Percentiles rank a stretch among this genome's conserved stretches.
These are phyloP conservation scores for Lasiosphaeria ovina DNA, from an alignment of 495 filamentous ascomycete genomes.

Conservation along the genomic window DNA sequence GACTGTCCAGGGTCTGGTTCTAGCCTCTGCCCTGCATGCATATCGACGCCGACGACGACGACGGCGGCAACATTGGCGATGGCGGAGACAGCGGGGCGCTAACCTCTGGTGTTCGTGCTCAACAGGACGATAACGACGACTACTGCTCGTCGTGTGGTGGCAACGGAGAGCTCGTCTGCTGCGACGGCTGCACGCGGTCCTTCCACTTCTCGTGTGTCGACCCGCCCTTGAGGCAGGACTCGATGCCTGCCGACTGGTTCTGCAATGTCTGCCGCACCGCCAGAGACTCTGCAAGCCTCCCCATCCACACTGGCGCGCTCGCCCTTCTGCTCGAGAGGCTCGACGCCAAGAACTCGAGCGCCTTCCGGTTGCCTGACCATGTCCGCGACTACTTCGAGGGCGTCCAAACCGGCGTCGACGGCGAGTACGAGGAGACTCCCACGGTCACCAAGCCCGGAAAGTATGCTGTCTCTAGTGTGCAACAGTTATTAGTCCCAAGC, in stretches of 20 bases:
- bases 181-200: constrained; percentile 81
- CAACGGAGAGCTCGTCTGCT: constrained; percentile 83
- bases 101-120: neutral
- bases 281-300: constrained; percentile 34
- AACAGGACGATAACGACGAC: constrained; percentile 79
- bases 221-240: constrained; percentile 65
- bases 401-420: constrained; percentile 68
- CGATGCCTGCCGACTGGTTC: constrained; percentile 75
- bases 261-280: constrained; percentile 67
- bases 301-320: constrained; percentile 51
- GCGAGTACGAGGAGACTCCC: constrained; percentile 70
- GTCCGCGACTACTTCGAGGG: constrained; percentile 72
- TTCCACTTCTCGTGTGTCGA: constrained; percentile 86
- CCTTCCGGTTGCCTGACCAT: constrained; percentile 67
- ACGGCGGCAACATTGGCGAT: too few species aligned
- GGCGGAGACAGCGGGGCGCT: neutral
- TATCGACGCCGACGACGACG: too few species aligned
- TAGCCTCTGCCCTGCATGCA: neutral
- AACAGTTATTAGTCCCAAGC: neutral
- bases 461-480: constrained; percentile 21
- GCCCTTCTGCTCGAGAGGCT: constrained; percentile 56
- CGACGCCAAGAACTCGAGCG: constrained; percentile 62
- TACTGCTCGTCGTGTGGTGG: constrained; percentile 79
- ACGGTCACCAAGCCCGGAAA: constrained; percentile 36
- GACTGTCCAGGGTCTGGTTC: neutral